These are phyloP conservation scores for Hypoxylon lienhwacheense DNA, from an alignment of 495 filamentous ascomycete genomes.

Conservation along the genomic window DNA sequence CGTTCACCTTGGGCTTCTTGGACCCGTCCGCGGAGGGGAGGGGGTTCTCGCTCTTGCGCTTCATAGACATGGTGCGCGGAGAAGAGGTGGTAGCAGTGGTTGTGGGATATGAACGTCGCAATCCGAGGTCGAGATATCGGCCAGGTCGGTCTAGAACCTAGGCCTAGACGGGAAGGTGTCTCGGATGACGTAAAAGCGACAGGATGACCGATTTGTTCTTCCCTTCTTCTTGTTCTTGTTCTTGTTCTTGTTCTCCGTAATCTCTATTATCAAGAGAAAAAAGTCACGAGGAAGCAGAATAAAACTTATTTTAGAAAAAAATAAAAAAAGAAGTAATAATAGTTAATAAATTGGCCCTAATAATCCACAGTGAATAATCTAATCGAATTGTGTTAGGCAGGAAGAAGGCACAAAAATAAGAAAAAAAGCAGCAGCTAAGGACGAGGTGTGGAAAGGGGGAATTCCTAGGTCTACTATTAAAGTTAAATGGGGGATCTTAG, in stretches of 20 bases:
- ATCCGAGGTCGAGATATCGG: conserved; percentile 9
- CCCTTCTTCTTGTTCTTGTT: too few species aligned
- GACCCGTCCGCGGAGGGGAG: conserved; percentile 48
- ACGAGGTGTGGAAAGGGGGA: too few species aligned
- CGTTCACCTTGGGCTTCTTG: conserved; percentile 74
- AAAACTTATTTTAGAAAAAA: too few species aligned
- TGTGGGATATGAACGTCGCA: not conserved
- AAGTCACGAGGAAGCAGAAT: too few species aligned
- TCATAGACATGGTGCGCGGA: conserved; percentile 57
- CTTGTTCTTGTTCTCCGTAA: too few species aligned
- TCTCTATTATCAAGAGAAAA: too few species aligned
- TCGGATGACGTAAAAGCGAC: conserved; percentile 19
- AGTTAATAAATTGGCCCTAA: not conserved
- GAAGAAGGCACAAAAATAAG: not conserved
- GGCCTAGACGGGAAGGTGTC: conserved; percentile 8
- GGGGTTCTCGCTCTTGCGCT: conserved; percentile 65
- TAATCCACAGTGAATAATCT: not conserved
- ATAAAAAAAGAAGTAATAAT: too few species aligned
- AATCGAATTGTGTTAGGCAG: too few species aligned
- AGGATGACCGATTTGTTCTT: conserved; percentile 7
- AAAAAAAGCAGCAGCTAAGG: not conserved
- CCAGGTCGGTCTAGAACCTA: conserved; percentile 6
- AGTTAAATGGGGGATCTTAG: conserved; percentile 16
- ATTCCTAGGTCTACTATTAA: not conserved
- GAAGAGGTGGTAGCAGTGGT: too few species aligned